Percentiles rank a stretch among this genome's conserved stretches.
These are phyloP conservation scores for Fusarium nygamai DNA, from an alignment of 2,329 filamentous ascomycete species.

Conservation along the genomic window DNA sequence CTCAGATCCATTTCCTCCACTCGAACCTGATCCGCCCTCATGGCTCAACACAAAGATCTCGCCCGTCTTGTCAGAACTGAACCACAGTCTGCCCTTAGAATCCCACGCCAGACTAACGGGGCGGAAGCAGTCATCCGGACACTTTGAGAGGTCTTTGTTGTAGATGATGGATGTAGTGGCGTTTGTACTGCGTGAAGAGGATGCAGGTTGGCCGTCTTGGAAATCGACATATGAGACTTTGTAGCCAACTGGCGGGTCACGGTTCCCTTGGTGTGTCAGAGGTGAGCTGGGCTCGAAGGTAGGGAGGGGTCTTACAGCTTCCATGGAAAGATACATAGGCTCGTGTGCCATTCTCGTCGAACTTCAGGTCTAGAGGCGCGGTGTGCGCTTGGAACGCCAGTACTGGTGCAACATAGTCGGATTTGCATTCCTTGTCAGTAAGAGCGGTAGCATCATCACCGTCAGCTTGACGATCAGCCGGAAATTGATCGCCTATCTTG, in stretches of 20 bases:
- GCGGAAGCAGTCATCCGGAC: slow-evolving; percentile 68
- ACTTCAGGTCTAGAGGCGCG: slow-evolving; percentile 78
- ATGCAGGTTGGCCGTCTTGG: slow-evolving; percentile 53
- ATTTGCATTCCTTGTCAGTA: slow-evolving; percentile 57
- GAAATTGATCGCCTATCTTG: slow-evolving; percentile 61
- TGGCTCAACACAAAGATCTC: slow-evolving; percentile 68
- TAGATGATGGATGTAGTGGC: slow-evolving; percentile 63
- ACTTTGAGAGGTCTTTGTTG: slow-evolving; percentile 62
- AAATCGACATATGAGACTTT: slow-evolving; percentile 56
- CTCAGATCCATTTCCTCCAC: not conserved
- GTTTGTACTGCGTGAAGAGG: slow-evolving; percentile 54
- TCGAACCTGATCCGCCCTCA: not conserved
- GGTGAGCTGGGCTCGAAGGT: not conserved
- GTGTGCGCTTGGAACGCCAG: slow-evolving; percentile 72
- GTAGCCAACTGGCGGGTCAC: slow-evolving; percentile 58
- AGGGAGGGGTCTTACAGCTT: slow-evolving; percentile 62
- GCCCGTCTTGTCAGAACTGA: slow-evolving; percentile 71
- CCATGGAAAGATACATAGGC: slow-evolving; percentile 79
- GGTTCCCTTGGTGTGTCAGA: slow-evolving; percentile 49
- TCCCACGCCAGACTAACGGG: slow-evolving; percentile 69
- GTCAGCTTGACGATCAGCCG: slow-evolving; percentile 42
- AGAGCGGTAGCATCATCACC: slow-evolving; percentile 39
- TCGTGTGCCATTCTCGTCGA: slow-evolving; percentile 64
- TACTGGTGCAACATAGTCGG: slow-evolving; percentile 58
- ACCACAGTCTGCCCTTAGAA: slow-evolving; percentile 64